Conservation (phyloP, 129 eudicot genomes). For the Pseudognaphalium luteoalbum region DNA sequence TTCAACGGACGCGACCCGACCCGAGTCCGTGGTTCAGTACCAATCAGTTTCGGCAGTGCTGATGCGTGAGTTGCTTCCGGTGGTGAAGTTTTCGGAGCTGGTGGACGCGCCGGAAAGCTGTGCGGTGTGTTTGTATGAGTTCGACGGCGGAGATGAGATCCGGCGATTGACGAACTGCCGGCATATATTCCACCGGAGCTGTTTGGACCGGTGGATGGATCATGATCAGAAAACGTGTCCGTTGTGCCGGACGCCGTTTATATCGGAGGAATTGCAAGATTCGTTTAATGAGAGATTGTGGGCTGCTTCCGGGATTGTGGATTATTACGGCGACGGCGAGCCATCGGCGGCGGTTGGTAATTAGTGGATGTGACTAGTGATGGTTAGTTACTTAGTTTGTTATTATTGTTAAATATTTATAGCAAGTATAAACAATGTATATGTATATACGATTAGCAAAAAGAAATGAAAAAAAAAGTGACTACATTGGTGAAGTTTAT, state of each 20-base stretch:
- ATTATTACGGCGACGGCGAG: conserved; percentile 47
- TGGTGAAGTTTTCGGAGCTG: conserved; percentile 58
- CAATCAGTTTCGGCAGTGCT: conserved; percentile 55
- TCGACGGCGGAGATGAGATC: conserved; percentile 69
- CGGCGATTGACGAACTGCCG: conserved; percentile 78
- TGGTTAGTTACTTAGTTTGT: background rate
- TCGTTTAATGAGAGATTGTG: conserved; percentile 63
- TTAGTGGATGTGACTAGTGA: conserved; percentile 28
- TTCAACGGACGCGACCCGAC: conserved; percentile 39
- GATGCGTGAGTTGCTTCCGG: conserved; percentile 85
- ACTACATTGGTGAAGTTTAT: background rate
- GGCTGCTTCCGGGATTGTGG: conserved; percentile 76
- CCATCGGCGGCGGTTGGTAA: conserved; percentile 47
- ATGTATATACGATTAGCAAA: background rate
- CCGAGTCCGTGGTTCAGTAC: background rate
- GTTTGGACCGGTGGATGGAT: conserved; percentile 97
- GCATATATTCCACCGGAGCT: conserved; percentile 77
- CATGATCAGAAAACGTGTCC: conserved; percentile 96
- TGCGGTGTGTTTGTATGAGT: conserved; percentile 89
- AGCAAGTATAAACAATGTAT: background rate
- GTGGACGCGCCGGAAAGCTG: conserved; percentile 68
- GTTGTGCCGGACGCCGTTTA: conserved; percentile 72
- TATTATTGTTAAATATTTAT: too few species aligned
- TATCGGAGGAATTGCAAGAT: conserved; percentile 68
- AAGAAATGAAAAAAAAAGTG: background rate